Evolutionary conservation across 2,329 filamentous ascomycete genomes (phyloP), one percentile per base, ranked within the genome.

Genomic region (Seiridium unicorne): DNA sequence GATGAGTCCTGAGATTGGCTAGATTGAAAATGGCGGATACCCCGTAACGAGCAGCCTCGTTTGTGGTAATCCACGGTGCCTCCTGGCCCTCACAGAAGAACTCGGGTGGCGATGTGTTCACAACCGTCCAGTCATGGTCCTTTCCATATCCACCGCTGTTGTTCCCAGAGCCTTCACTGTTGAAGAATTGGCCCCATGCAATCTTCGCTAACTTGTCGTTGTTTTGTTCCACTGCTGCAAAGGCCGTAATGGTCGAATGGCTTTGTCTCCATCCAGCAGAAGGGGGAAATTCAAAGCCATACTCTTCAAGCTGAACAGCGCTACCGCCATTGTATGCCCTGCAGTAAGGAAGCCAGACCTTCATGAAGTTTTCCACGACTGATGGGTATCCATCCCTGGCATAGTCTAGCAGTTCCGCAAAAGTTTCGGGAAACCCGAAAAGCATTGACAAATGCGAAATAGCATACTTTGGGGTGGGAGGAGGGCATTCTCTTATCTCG

Each of bases 41-140:
- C 1, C 84, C 84, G 68, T 86, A 88, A 59, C 83, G 75, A 0
- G 84, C 82, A 5, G 79, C 76, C 46, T 81, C 81, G 64, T 87
- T 87, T 0, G 84, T 86, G 2, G 78, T 77, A 1, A 87, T 65
- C 84, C 84, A 88, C 11, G n/a, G 13, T 7, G 49, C 34, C 34
- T 53, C 32, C 38, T 38, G 11, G 8, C 49, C 32, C 8, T 11
- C 31, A 18, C 38, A 6, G 34, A 38, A 38, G 32, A 13, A 53
- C n/a, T 53, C 49, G 26, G 0, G 74, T 69, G 18, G 26, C 0
- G 83, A 84, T 70, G 87, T 84, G 13, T 85, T 80, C 0, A 84
- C 75, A 0, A 79, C 75, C 2, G 73, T 66, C 9, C 85, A 64
- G 2, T 81, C 79, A 5, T 71, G 70, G 47, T 77, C 79, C 0